phyloP scores from a whole-genome alignment of 805 yeast genomes.

The Yarrowia osloensis region DNA sequence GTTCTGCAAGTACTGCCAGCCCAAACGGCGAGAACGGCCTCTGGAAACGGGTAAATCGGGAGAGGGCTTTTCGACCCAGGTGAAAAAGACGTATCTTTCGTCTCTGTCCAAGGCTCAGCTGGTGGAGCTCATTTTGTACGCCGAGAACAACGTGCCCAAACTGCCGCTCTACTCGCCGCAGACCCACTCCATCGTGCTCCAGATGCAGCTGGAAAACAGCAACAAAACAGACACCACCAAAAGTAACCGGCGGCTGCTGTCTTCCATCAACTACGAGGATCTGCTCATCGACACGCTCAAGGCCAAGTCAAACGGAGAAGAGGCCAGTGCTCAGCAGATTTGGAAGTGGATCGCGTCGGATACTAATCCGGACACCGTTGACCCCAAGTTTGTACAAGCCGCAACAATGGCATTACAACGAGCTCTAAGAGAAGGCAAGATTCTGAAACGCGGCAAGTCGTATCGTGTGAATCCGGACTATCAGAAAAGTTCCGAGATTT shows the following conservation, averaged over 20 bases:
- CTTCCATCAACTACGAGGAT: slow-evolving; percentile 40
- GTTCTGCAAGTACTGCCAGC: slow-evolving; percentile 46
- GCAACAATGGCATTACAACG: slow-evolving; percentile 45
- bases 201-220: slow-evolving; percentile 38
- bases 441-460: slow-evolving; percentile 39
- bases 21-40: slow-evolving; percentile 42
- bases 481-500: slow-evolving; percentile 42
- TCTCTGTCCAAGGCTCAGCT: slow-evolving; percentile 46
- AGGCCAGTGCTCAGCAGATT: slow-evolving; percentile 37
- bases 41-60: slow-evolving; percentile 46
- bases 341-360: slow-evolving; percentile 40
- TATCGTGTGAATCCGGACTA: slow-evolving; percentile 41
- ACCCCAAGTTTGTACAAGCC: slow-evolving; percentile 43
- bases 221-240: slow-evolving; percentile 34
- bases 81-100: slow-evolving; percentile 45
- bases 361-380: slow-evolving; percentile 38
- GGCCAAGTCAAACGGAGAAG: slow-evolving; percentile 40
- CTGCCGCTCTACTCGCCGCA: slow-evolving; percentile 46
- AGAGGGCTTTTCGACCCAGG: slow-evolving; percentile 41
- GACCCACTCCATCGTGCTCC: slow-evolving; percentile 41
- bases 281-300: slow-evolving; percentile 41
- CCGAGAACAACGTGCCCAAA: slow-evolving; percentile 44
- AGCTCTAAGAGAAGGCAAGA: slow-evolving; percentile 43
- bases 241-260: slow-evolving; percentile 22
- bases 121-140: slow-evolving; percentile 45